These are phyloP conservation scores for Pythium phragmitis DNA, from an alignment of 352 stramenopile genomes.

Conservation along the genomic window DNA sequence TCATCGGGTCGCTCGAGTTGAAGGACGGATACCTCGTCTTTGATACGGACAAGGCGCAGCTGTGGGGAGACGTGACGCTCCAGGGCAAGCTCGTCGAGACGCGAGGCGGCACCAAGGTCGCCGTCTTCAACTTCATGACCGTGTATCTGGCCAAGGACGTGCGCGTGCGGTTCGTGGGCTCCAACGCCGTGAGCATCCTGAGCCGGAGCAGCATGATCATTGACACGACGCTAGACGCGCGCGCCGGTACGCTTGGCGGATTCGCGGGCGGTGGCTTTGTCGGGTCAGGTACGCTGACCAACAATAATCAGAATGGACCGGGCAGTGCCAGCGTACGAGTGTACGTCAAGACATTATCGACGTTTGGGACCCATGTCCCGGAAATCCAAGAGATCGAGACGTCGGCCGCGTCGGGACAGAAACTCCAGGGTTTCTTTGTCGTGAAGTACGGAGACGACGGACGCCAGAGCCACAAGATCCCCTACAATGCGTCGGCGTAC, in stretches of 20 bases:
- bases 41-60: constrained; percentile 56
- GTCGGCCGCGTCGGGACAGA: constrained; percentile 75
- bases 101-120: constrained; percentile 81
- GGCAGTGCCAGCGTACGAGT: constrained; percentile 89
- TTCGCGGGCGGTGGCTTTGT: constrained; percentile 92
- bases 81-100: constrained; percentile 64
- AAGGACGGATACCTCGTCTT: constrained; percentile 71
- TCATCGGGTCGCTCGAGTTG: constrained; percentile 82
- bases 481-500: constrained; percentile 71
- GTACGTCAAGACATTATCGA: constrained; percentile 92
- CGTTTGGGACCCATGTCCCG: constrained; percentile 72
- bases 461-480: constrained; percentile 45
- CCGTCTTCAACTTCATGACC: constrained; percentile 95
- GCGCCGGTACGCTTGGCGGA: constrained; percentile 90
- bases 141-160: constrained; percentile 88
- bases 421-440: constrained; percentile 80
- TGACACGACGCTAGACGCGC: constrained; percentile 79
- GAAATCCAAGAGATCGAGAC: constrained; percentile 93
- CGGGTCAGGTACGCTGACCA: constrained; percentile 35
- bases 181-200: constrained; percentile 86
- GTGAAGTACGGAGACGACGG: constrained; percentile 26
- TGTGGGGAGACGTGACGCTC: constrained; percentile 60
- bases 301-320: constrained; percentile 94
- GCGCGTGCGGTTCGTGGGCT: constrained; percentile 82
- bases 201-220: constrained; percentile 91